Evolutionary conservation across 768 basidiomycete species (phyloP).

Genomic region (Lactifluus pinguis): DNA sequence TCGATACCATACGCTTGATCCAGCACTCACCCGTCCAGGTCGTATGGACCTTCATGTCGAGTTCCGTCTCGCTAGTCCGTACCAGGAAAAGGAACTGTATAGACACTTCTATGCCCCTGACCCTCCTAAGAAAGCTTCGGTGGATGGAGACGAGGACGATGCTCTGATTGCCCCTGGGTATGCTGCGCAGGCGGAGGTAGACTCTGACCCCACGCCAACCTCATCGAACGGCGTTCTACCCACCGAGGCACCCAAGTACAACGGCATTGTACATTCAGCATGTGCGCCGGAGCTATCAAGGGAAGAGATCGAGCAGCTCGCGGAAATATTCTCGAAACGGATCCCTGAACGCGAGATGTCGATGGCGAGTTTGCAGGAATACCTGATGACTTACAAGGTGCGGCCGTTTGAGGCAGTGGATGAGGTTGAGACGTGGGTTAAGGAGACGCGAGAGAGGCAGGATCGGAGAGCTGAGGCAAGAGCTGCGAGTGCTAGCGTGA

Average conservation of each 20-base stretch:
- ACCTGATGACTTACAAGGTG: constrained; percentile 60
- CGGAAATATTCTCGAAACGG: constrained; percentile 39
- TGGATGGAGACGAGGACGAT: constrained; percentile 22
- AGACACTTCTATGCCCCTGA: constrained; percentile 55
- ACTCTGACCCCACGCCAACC: background rate
- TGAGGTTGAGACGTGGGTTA: constrained; percentile 40
- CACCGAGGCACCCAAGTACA: background rate
- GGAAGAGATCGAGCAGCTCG: constrained; percentile 36
- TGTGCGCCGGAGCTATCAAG: constrained; percentile 34
- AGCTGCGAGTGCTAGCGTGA: background rate
- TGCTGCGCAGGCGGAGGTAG: constrained; percentile 5
- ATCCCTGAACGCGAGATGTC: constrained; percentile 40
- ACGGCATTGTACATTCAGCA: constrained; percentile 3
- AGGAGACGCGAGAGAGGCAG: constrained; percentile 30
- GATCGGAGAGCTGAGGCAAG: constrained; percentile 18
- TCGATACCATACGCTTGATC: constrained; percentile 58
- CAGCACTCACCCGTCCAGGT: constrained; percentile 68
- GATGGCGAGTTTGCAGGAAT: constrained; percentile 44
- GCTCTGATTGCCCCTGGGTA: constrained; percentile 19
- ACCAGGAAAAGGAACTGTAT: constrained; percentile 59
- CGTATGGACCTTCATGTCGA: constrained; percentile 78
- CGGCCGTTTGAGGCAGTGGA: constrained; percentile 47
- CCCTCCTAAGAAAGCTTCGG: constrained; percentile 20
- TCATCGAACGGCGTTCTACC: background rate
- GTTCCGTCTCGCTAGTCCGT: constrained; percentile 61